Evolutionary conservation across 2,329 filamentous ascomycete species (phyloP).

Genomic region (Pyricularia grisea): DNA sequence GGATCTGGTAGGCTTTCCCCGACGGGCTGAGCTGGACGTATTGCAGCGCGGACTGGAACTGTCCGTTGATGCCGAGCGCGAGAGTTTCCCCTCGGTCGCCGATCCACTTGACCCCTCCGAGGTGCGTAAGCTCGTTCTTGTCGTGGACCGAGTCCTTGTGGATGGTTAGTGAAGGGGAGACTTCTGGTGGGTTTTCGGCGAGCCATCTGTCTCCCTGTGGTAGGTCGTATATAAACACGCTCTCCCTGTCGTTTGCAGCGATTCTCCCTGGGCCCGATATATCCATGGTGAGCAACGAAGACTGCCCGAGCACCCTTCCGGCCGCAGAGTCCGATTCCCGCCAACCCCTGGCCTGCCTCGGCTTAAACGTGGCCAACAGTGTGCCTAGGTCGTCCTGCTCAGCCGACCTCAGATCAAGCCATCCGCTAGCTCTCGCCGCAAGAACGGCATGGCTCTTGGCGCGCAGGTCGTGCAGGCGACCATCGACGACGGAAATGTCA

Average conservation of each 20-base stretch:
- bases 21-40: conserved; percentile 35
- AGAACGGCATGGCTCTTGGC: conserved; percentile 23
- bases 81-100: conserved; percentile 27
- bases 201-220: conserved; percentile 6
- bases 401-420: conserved; percentile 33
- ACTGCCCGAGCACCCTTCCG: not conserved
- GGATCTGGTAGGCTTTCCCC: conserved; percentile 25
- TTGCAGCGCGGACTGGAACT: conserved; percentile 28
- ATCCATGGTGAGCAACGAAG: not conserved
- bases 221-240: conserved; percentile 24
- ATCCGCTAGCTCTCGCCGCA: conserved; percentile 39
- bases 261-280: not conserved
- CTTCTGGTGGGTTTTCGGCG: not conserved
- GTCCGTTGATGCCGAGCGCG: conserved; percentile 34
- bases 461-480: conserved; percentile 9
- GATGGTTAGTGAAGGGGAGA: not conserved
- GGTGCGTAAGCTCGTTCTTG: not conserved
- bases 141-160: not conserved
- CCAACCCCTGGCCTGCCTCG: not conserved
- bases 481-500: conserved; percentile 32
- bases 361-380: conserved; percentile 14
- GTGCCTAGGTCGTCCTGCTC: conserved; percentile 22
- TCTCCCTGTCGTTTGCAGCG: conserved; percentile 14
- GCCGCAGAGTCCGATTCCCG: not conserved
- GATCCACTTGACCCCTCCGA: conserved; percentile 31